Percentiles rank a stretch among this genome's conserved stretches.
phyloP scores from a whole-genome alignment of 768 basidiomycete genomes.

The Suillus occidentalis region DNA sequence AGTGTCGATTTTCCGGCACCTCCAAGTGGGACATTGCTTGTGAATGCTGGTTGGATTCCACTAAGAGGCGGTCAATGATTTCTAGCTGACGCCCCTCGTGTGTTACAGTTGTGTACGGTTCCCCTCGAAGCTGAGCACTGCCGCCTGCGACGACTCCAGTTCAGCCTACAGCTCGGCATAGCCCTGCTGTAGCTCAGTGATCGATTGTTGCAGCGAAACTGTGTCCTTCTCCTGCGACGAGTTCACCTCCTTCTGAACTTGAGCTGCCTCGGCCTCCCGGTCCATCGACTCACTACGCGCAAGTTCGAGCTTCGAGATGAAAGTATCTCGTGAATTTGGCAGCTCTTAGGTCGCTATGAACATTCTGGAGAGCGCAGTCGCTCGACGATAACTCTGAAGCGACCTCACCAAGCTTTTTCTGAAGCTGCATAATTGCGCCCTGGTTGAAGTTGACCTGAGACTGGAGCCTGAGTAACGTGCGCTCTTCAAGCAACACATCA shows the following conservation, averaged over 20 bases:
- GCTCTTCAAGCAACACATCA: conserved; percentile 49
- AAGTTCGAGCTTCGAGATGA: conserved; percentile 62
- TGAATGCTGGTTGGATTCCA: conserved; percentile 44
- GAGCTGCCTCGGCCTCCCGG: conserved; percentile 46
- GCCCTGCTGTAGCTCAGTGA: conserved; percentile 60
- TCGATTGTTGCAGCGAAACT: conserved; percentile 45
- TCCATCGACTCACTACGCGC: conserved; percentile 55
- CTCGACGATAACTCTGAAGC: conserved; percentile 52
- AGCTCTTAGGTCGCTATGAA: conserved; percentile 64
- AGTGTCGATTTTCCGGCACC: too few relatives aligned
- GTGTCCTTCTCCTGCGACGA: conserved; percentile 54
- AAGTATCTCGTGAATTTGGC: conserved; percentile 56
- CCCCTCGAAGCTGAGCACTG: conserved; percentile 57
- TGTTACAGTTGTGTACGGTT: conserved; percentile 64
- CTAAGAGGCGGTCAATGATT: conserved; percentile 57
- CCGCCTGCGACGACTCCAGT: conserved; percentile 52
- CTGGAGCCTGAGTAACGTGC: conserved; percentile 48
- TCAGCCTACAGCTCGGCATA: conserved; percentile 63
- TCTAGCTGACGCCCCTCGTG: conserved; percentile 51
- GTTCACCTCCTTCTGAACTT: conserved; percentile 45
- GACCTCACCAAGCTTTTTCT: conserved; percentile 59
- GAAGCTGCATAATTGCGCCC: conserved; percentile 48
- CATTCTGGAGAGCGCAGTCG: conserved; percentile 52
- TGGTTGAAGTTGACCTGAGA: conserved; percentile 47
- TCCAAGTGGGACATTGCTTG: conserved; percentile 54